Conservation (phyloP, 345 rosid genomes). For the Populus alba region DNA sequence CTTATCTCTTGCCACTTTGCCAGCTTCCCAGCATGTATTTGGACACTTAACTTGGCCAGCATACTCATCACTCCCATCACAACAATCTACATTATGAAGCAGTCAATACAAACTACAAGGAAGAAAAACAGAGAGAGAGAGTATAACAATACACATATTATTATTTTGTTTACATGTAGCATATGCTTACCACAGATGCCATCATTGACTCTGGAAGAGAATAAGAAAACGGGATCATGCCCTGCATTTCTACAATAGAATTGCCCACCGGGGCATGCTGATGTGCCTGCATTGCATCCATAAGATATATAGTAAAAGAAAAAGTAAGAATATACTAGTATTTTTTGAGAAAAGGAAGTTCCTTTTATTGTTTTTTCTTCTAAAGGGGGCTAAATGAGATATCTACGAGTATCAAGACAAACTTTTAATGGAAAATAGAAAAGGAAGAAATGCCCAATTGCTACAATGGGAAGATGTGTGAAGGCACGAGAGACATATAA, state of each 20-base stretch:
- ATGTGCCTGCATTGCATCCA: slow-evolving; percentile 55
- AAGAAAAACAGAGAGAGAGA: not conserved
- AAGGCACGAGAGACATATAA: not conserved
- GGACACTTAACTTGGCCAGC: slow-evolving; percentile 65
- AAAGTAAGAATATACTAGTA: not conserved
- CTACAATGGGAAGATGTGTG: not conserved
- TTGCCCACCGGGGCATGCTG: slow-evolving; percentile 84
- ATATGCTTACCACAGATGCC: slow-evolving; percentile 76
- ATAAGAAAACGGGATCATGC: slow-evolving; percentile 53
- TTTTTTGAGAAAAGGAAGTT: too few species aligned
- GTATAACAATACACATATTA: not conserved
- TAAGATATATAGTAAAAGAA: not conserved
- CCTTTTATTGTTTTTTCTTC: not conserved
- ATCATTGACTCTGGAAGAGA: slow-evolving; percentile 93
- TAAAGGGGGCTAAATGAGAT: not conserved
- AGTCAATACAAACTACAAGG: not conserved
- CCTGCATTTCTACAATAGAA: slow-evolving; percentile 86
- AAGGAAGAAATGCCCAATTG: not conserved
- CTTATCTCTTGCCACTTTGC: slow-evolving; percentile 73
- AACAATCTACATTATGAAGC: slow-evolving; percentile 61
- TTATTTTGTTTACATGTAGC: too few species aligned
- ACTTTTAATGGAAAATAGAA: not conserved
- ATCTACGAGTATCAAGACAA: too few species aligned
- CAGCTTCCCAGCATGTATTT: slow-evolving; percentile 93
- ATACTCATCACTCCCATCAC: slow-evolving; percentile 98